phyloP scores from a whole-genome alignment of 108 stramenopile species.

The Aurantiochytrium sp. region DNA sequence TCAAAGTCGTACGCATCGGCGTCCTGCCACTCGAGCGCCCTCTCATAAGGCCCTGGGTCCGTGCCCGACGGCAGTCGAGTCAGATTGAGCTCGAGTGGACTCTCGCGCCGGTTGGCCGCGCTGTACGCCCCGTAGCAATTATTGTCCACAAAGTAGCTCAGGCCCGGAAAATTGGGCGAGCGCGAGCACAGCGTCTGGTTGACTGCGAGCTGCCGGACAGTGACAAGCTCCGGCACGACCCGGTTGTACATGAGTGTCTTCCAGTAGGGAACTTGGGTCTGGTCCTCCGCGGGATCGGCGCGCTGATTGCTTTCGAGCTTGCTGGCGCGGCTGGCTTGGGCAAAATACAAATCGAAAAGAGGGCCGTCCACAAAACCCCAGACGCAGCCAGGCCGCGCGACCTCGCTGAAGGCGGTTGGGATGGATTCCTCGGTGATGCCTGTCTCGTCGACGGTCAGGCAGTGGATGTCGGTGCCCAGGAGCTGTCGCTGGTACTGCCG shows the following conservation, averaged over 20 bases:
- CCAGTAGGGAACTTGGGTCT: background rate
- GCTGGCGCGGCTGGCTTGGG: background rate
- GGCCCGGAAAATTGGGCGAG: background rate
- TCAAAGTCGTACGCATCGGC: background rate
- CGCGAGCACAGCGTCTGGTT: background rate
- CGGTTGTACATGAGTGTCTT: background rate
- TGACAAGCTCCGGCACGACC: background rate
- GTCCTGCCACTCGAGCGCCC: background rate
- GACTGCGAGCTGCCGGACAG: background rate
- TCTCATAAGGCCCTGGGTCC: background rate
- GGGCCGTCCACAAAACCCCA: constrained; percentile 16
- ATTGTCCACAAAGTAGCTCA: background rate
- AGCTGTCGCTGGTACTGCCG: background rate
- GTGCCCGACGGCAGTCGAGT: background rate
- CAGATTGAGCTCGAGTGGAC: background rate
- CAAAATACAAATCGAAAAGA: background rate
- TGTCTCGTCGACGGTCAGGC: background rate
- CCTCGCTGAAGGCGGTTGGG: background rate
- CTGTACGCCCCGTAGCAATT: background rate
- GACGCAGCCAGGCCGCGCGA: background rate
- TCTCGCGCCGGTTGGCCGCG: background rate
- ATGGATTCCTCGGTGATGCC: background rate
- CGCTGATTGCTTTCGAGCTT: background rate
- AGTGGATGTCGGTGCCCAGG: background rate
- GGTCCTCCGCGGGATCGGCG: background rate